Conservation (phyloP, 2,329 filamentous ascomycete species). For the Pseudopithomyces chartarum region DNA sequence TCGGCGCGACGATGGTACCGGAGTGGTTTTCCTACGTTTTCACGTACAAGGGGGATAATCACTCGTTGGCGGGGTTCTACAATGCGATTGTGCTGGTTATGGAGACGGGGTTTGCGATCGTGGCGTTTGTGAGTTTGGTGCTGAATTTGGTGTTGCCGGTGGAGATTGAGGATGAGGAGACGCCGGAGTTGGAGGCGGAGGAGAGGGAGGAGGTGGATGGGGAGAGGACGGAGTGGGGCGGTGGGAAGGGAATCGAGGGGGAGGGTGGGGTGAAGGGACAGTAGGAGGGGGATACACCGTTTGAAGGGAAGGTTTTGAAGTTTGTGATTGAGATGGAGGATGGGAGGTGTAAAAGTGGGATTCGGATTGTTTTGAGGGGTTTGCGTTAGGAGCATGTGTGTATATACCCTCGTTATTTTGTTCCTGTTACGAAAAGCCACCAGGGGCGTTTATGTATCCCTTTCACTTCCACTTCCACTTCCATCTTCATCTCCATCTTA, state of each 20-base stretch:
- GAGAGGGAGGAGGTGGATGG: slow-evolving; percentile 45
- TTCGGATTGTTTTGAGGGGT: background rate
- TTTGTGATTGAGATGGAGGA: too few species aligned
- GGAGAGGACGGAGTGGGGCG: slow-evolving; percentile 45
- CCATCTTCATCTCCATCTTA: too few species aligned
- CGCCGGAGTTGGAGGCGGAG: slow-evolving; percentile 47
- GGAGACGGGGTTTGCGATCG: slow-evolving; percentile 69
- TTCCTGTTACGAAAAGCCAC: background rate
- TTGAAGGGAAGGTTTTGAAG: background rate
- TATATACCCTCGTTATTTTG: background rate
- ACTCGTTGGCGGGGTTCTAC: slow-evolving; percentile 71
- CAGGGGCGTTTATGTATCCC: too few species aligned
- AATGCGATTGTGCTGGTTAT: slow-evolving; percentile 63
- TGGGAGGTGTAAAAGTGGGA: too few species aligned
- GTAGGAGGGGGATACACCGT: background rate
- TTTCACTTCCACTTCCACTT: too few species aligned
- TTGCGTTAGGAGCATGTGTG: background rate
- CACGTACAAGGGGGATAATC: slow-evolving; percentile 71
- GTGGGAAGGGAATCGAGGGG: slow-evolving; percentile 28
- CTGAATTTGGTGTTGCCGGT: slow-evolving; percentile 75
- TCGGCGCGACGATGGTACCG: slow-evolving; percentile 57
- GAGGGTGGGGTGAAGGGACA: slow-evolving; percentile 20
- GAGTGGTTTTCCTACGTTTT: slow-evolving; percentile 71
- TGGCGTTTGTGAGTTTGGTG: slow-evolving; percentile 72
- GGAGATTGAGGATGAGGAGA: slow-evolving; percentile 71